phyloP scores from a whole-genome alignment of 345 rosid genomes.

The Gossypium stocksii region DNA sequence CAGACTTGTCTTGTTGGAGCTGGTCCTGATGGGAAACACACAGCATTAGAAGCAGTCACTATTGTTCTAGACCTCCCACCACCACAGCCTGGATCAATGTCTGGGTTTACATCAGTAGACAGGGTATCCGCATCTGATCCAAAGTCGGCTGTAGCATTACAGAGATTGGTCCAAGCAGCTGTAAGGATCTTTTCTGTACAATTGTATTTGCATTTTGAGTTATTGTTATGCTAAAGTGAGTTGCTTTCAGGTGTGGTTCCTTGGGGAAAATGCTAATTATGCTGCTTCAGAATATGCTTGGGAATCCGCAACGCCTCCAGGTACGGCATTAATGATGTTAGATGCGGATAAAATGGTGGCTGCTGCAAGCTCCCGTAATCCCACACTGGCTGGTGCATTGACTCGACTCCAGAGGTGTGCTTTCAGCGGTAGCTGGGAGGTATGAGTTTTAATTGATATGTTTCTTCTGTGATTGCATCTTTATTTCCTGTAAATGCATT shows the following conservation, averaged over 20 bases:
- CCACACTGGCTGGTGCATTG: constrained; percentile 95
- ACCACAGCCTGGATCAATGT: constrained; percentile 97
- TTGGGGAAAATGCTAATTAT: constrained; percentile 99
- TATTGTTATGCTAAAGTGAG: constrained; percentile 3
- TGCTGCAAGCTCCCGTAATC: constrained; percentile 98
- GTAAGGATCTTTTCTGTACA: constrained; percentile 46
- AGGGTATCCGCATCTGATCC: constrained; percentile 97
- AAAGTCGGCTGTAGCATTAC: constrained; percentile 92
- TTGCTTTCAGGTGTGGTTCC: constrained; percentile 88
- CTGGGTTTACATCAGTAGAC: constrained; percentile 79
- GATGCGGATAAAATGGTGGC: constrained; percentile 99
- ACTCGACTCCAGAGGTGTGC: constrained; percentile 99
- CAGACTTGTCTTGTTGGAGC: constrained; percentile 99
- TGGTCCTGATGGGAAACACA: constrained; percentile 97
- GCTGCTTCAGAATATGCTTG: constrained; percentile 99
- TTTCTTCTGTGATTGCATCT: constrained; percentile 16
- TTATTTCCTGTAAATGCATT: background rate
- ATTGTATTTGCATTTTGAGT: constrained; percentile 8
- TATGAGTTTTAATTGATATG: constrained; percentile 27
- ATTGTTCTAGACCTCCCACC: constrained; percentile 98
- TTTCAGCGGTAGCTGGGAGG: constrained; percentile 99
- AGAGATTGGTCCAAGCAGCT: constrained; percentile 97
- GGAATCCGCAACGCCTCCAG: constrained; percentile 99
- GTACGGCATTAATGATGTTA: constrained; percentile 98
- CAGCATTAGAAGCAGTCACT: constrained; percentile 98